These are phyloP conservation scores for Tuber borchii DNA, from an alignment of 495 filamentous ascomycete species.

Conservation along the genomic window DNA sequence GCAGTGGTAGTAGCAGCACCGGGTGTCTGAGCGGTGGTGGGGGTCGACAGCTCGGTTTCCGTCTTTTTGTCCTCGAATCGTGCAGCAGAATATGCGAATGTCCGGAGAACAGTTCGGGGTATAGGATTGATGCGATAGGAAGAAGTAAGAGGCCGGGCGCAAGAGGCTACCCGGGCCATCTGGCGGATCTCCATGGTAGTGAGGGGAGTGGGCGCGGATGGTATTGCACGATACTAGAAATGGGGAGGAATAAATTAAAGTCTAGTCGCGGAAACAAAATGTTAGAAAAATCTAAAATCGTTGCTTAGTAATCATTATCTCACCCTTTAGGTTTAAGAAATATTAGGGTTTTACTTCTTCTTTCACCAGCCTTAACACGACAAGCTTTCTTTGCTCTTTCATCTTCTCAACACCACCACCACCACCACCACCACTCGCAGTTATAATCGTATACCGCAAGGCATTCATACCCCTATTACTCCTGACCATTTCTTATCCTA, in stretches of 20 bases:
- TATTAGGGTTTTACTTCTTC: not conserved
- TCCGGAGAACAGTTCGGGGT: slow-evolving; percentile 24
- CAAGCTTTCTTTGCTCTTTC: slow-evolving; percentile 12
- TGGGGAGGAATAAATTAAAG: slow-evolving; percentile 16
- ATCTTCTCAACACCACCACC: slow-evolving; percentile 16
- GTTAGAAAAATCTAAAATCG: not conserved
- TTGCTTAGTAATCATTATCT: not conserved
- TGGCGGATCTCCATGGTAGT: slow-evolving; percentile 46
- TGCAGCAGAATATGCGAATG: slow-evolving; percentile 28
- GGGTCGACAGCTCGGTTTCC: slow-evolving; percentile 8
- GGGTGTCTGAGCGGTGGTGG: not conserved
- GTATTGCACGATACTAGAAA: slow-evolving; percentile 13
- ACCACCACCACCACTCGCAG: slow-evolving; percentile 1
- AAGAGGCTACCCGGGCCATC: slow-evolving; percentile 38
- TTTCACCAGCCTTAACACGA: slow-evolving; percentile 6
- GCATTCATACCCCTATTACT: not conserved
- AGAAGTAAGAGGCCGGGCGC: slow-evolving; percentile 29
- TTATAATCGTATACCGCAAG: not conserved
- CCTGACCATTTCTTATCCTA: not conserved
- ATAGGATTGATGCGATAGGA: slow-evolving; percentile 10
- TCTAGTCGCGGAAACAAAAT: not conserved
- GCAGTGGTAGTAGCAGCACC: not conserved
- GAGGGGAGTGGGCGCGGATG: slow-evolving; percentile 8
- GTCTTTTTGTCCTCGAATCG: slow-evolving; percentile 34
- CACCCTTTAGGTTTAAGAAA: not conserved